These are phyloP conservation scores for Pythium coloratum DNA, from an alignment of 352 stramenopile species.

Conservation along the genomic window DNA sequence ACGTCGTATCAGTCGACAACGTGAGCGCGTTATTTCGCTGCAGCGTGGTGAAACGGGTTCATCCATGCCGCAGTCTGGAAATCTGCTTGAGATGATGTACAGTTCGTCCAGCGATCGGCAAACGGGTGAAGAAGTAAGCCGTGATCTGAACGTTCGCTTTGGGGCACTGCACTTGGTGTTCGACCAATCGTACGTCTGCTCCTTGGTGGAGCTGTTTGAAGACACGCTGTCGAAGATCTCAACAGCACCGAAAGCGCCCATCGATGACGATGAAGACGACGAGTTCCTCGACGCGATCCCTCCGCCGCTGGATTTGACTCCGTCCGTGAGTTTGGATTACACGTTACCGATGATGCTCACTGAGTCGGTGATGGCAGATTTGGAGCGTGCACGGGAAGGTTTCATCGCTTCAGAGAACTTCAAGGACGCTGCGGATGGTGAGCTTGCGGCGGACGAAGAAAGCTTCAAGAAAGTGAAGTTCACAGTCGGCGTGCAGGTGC, in stretches of 20 bases:
- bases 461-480: background rate
- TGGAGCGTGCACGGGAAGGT: slow-evolving; percentile 72
- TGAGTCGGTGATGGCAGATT: slow-evolving; percentile 77
- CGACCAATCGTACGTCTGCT: slow-evolving; percentile 83
- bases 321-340: slow-evolving; percentile 70
- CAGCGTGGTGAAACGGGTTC: slow-evolving; percentile 28
- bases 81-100: slow-evolving; percentile 68
- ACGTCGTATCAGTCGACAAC: slow-evolving; percentile 38
- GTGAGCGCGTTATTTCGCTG: slow-evolving; percentile 72
- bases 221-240: slow-evolving; percentile 59
- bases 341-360: slow-evolving; percentile 69
- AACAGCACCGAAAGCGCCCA: slow-evolving; percentile 24
- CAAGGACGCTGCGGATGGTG: slow-evolving; percentile 2
- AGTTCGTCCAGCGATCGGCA: slow-evolving; percentile 58
- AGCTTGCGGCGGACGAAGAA: background rate
- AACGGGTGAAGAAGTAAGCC: slow-evolving; percentile 51
- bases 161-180: slow-evolving; percentile 83
- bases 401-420: slow-evolving; percentile 40
- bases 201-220: slow-evolving; percentile 72
- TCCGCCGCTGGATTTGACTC: slow-evolving; percentile 60
- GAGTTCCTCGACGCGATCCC: slow-evolving; percentile 34
- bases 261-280: slow-evolving; percentile 32
- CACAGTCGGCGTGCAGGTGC: slow-evolving; percentile 54
- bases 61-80: slow-evolving; percentile 31
- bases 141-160: slow-evolving; percentile 68